Conservation (phyloP, 495 filamentous ascomycete genomes). For the Choiromyces venosus region DNA sequence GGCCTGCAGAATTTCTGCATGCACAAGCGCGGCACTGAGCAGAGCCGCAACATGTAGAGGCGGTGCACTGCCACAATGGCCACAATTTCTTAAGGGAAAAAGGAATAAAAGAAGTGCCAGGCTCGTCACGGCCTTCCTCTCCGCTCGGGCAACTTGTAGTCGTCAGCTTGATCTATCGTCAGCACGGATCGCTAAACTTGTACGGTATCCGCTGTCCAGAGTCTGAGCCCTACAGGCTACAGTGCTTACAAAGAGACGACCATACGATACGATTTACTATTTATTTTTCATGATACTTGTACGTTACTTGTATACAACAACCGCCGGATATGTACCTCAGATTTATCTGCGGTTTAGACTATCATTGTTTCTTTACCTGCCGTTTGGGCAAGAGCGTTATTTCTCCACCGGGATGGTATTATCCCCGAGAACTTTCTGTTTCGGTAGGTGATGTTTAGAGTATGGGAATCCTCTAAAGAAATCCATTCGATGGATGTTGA, state of each 20-base stretch:
- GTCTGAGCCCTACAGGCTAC: not conserved
- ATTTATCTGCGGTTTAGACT: not conserved
- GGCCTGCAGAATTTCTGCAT: not conserved
- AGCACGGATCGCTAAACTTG: too few relatives aligned
- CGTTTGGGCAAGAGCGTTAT: not conserved
- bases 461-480: not conserved
- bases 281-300: not conserved
- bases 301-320: not conserved
- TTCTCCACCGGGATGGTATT: not conserved
- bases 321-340: not conserved
- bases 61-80: not conserved
- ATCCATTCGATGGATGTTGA: not conserved
- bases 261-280: not conserved
- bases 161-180: not conserved
- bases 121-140: not conserved
- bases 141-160: not conserved
- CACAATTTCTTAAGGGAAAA: not conserved
- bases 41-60: not conserved
- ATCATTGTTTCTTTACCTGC: not conserved
- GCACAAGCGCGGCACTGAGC: not conserved
- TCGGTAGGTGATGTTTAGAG: not conserved
- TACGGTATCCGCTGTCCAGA: not conserved
- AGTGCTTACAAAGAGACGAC: too few relatives aligned
- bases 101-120: not conserved
- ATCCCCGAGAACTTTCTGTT: not conserved